These are phyloP conservation scores for Phanerochaete sordida DNA, from an alignment of 768 basidiomycete genomes.

Conservation along the genomic window DNA sequence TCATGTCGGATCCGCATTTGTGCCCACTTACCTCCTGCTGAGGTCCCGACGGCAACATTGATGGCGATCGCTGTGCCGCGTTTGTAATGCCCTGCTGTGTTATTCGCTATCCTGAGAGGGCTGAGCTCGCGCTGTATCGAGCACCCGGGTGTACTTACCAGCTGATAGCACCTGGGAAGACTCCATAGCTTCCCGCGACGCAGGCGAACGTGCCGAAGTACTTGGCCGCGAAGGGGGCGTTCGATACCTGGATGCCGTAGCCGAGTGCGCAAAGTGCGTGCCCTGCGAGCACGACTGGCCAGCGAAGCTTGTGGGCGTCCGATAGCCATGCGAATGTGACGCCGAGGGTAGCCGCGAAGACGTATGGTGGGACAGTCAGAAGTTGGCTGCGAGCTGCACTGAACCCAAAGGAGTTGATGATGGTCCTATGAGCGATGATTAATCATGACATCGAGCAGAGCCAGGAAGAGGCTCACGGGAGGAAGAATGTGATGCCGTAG, in stretches of 20 bases:
- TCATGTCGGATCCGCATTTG: too few species aligned
- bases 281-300: slow-evolving; percentile 53
- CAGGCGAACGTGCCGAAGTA: slow-evolving; percentile 73
- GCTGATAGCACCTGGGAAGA: slow-evolving; percentile 54
- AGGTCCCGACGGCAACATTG: slow-evolving; percentile 66
- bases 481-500: slow-evolving; percentile 44
- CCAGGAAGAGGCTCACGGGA: slow-evolving; percentile 32
- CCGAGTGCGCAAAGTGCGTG: slow-evolving; percentile 53
- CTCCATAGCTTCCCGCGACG: slow-evolving; percentile 59
- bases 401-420: slow-evolving; percentile 39
- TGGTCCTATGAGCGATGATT: neutral
- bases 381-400: slow-evolving; percentile 54
- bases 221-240: slow-evolving; percentile 48
- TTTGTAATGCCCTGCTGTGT: slow-evolving; percentile 66
- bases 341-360: slow-evolving; percentile 43
- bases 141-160: slow-evolving; percentile 39
- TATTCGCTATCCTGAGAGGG: slow-evolving; percentile 54
- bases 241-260: slow-evolving; percentile 60
- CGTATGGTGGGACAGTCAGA: slow-evolving; percentile 65
- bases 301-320: slow-evolving; percentile 52
- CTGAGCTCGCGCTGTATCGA: too few species aligned
- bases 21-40: slow-evolving; percentile 36
- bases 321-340: slow-evolving; percentile 53
- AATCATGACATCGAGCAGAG: slow-evolving; percentile 41
- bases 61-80: slow-evolving; percentile 64